Evolutionary conservation across 805 yeast species (phyloP).

Genomic region (Ogataea saltuana): DNA sequence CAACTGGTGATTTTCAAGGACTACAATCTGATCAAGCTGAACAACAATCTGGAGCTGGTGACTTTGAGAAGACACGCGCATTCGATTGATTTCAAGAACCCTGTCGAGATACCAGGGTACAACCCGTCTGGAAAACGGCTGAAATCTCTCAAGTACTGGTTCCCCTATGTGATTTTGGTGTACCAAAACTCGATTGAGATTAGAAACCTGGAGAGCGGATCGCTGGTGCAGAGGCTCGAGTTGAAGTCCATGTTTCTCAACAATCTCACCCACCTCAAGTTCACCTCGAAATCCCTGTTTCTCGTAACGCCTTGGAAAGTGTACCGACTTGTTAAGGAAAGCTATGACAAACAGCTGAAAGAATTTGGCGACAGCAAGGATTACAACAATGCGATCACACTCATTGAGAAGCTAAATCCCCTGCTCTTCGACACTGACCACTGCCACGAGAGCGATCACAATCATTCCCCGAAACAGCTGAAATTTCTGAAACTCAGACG

Average conservation of each 20-base stretch:
- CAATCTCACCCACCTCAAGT: slow-evolving; percentile 20
- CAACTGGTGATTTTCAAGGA: slow-evolving; percentile 32
- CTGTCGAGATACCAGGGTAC: slow-evolving; percentile 16
- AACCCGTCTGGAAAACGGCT: slow-evolving; percentile 28
- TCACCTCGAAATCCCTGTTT: slow-evolving; percentile 31
- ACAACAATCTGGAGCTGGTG: slow-evolving; percentile 26
- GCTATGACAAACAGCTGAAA: slow-evolving; percentile 37
- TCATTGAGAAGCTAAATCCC: slow-evolving; percentile 39
- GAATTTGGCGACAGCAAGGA: slow-evolving; percentile 32
- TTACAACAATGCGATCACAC: slow-evolving; percentile 45
- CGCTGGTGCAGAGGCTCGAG: slow-evolving; percentile 35
- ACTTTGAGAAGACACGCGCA: slow-evolving; percentile 18
- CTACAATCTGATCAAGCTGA: slow-evolving; percentile 25
- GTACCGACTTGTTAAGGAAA: slow-evolving; percentile 28
- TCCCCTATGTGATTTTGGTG: slow-evolving; percentile 42
- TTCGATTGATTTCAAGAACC: slow-evolving; percentile 25
- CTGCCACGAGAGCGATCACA: slow-evolving; percentile 7
- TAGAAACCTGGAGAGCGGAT: slow-evolving; percentile 39
- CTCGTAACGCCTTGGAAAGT: slow-evolving; percentile 33
- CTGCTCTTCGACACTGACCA: slow-evolving; percentile 19
- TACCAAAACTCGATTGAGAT: slow-evolving; percentile 38
- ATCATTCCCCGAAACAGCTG: slow-evolving; percentile 30
- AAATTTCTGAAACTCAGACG: slow-evolving; percentile 42
- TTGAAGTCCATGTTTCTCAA: slow-evolving; percentile 6
- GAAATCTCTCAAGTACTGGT: slow-evolving; percentile 33